These are phyloP conservation scores for Delitschia confertaspora DNA, from an alignment of 495 filamentous ascomycete species.

Conservation along the genomic window DNA sequence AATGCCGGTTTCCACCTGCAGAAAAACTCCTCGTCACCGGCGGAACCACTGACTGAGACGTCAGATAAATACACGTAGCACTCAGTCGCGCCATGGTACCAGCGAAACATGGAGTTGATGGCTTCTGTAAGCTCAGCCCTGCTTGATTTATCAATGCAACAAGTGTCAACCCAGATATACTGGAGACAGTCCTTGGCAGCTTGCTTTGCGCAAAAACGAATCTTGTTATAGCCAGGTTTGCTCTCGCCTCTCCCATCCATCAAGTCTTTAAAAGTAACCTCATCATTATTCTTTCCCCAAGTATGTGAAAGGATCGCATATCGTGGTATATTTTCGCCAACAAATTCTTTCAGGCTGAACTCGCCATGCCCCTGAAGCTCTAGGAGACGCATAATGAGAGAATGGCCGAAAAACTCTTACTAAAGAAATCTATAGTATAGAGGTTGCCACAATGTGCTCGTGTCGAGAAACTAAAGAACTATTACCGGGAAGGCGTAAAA, in stretches of 20 bases:
- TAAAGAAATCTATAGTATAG: too few species aligned
- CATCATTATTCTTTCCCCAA: slow-evolving; percentile 1
- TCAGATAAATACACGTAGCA: slow-evolving; percentile 10
- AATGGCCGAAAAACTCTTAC: too few species aligned
- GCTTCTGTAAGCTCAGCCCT: slow-evolving; percentile 4
- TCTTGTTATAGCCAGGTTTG: slow-evolving; percentile 4
- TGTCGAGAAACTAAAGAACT: too few species aligned
- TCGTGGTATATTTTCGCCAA: slow-evolving; percentile 1
- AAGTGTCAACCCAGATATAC: too few species aligned
- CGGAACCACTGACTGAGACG: neutral
- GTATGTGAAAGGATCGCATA: slow-evolving; percentile 8
- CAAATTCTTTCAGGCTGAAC: neutral
- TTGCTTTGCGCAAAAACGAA: slow-evolving; percentile 4
- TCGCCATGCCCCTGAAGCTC: neutral
- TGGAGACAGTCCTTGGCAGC: slow-evolving; percentile 1
- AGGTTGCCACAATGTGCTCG: too few species aligned
- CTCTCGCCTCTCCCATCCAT: neutral
- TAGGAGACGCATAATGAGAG: slow-evolving; percentile 11
- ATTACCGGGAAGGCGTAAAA: too few species aligned
- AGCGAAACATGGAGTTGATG: slow-evolving; percentile 11
- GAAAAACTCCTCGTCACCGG: neutral
- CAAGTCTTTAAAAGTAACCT: slow-evolving; percentile 3
- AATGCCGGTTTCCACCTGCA: neutral
- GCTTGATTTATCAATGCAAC: slow-evolving; percentile 7
- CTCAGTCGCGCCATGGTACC: slow-evolving; percentile 2